These are phyloP conservation scores for Cutaneotrichosporon mucoides DNA, from an alignment of 1,284 basidiomycete species.

Conservation along the genomic window DNA sequence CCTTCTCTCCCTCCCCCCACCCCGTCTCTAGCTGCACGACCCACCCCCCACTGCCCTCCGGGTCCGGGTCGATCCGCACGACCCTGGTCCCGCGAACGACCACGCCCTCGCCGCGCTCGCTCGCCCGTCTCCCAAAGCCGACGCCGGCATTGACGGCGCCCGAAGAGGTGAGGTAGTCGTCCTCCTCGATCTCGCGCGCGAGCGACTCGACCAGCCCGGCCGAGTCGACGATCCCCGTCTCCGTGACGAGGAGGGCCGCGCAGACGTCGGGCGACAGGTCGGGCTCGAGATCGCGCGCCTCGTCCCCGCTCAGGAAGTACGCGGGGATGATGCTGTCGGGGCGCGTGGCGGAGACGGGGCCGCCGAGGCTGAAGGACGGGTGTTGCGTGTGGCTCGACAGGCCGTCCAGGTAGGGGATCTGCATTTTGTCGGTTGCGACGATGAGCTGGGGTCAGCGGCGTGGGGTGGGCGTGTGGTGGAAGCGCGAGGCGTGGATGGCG, in stretches of 20 bases:
- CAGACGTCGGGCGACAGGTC: constrained; percentile 67
- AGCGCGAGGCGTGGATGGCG: no score
- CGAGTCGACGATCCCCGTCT: constrained; percentile 88
- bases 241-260: constrained; percentile 72
- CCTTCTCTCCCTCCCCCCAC: constrained; percentile 48
- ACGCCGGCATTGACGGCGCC: constrained; percentile 9
- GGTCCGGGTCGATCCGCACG: constrained; percentile 71
- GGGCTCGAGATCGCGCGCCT: constrained; percentile 74
- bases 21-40: constrained; percentile 65
- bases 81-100: constrained; percentile 77
- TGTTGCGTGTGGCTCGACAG: constrained; percentile 62
- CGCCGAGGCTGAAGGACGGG: constrained; percentile 27
- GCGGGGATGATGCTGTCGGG: constrained; percentile 57
- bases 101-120: constrained; percentile 55
- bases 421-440: constrained; percentile 62
- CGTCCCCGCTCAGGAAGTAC: constrained; percentile 64
- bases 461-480: no score
- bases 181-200: constrained; percentile 64
- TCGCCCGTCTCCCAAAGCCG: not conserved
- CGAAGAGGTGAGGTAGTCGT: constrained; percentile 26
- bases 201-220: constrained; percentile 75
- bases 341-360: constrained; percentile 1
- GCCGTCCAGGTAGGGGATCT: constrained; percentile 64
- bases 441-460: constrained; percentile 55
- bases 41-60: constrained; percentile 50